These are phyloP conservation scores for Colletotrichum limetticola DNA, from an alignment of 2,329 filamentous ascomycete genomes.

Conservation along the genomic window DNA sequence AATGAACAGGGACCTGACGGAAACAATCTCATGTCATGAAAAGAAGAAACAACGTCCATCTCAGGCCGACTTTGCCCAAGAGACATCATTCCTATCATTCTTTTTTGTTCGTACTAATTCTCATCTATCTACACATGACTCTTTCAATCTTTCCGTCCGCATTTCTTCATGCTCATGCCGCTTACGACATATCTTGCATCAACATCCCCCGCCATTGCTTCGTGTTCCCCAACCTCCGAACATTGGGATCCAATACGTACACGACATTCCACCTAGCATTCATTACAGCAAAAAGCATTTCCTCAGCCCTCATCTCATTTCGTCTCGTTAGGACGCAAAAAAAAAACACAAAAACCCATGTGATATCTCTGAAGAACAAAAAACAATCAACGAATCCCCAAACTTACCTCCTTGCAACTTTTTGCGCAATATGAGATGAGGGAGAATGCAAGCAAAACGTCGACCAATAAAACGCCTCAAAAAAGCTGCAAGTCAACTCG, in stretches of 20 bases:
- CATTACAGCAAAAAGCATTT: slow-evolving; percentile 1
- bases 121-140: slow-evolving; percentile 17
- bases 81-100: neutral
- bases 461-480: slow-evolving; percentile 6
- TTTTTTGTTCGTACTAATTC: neutral
- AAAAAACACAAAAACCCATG: neutral
- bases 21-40: neutral
- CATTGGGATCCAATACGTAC: neutral
- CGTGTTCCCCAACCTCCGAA: neutral
- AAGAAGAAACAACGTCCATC: neutral
- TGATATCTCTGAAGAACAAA: slow-evolving; percentile 4
- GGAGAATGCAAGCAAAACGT: neutral
- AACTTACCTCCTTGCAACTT: slow-evolving; percentile 14
- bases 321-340: neutral
- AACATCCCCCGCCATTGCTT: neutral
- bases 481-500: slow-evolving; percentile 21
- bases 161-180: neutral
- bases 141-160: neutral
- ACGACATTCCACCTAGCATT: neutral
- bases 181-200: neutral
- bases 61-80: neutral
- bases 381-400: neutral
- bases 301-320: neutral
- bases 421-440: neutral
- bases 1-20: too few relatives aligned